Evolutionary conservation across 1,284 basidiomycete genomes (phyloP).

Genomic region (Trichosporon sp.): DNA sequence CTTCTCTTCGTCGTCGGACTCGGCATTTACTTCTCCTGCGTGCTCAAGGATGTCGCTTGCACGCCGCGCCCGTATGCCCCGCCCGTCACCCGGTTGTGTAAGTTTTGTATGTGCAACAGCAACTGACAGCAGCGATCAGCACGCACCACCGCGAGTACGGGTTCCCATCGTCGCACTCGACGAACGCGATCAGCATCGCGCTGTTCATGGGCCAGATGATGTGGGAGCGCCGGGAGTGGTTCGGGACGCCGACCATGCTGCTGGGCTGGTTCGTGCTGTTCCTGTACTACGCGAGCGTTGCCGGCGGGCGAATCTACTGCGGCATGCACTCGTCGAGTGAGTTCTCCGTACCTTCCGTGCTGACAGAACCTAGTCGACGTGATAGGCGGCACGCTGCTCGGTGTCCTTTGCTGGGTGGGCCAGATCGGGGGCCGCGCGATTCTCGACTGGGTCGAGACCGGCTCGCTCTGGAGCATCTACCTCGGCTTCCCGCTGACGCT

Average conservation of each 20-base stretch:
- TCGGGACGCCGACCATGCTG: constrained; percentile 19
- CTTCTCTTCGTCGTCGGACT: constrained; percentile 68
- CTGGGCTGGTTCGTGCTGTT: constrained; percentile 50
- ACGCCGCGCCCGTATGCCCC: constrained; percentile 86
- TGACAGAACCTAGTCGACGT: constrained; percentile 59
- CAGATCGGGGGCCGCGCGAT: constrained; percentile 42
- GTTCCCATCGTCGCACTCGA: constrained; percentile 93
- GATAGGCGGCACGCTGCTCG: constrained; percentile 61
- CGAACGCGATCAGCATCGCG: constrained; percentile 83
- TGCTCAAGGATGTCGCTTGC: constrained; percentile 84
- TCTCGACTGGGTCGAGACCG: constrained; percentile 52
- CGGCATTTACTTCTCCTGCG: constrained; percentile 78
- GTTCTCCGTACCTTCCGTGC: background rate
- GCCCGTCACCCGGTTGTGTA: constrained; percentile 71
- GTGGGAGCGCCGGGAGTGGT: constrained; percentile 21
- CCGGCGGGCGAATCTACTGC: constrained; percentile 83
- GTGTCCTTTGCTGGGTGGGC: constrained; percentile 62
- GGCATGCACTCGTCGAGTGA: constrained; percentile 70
- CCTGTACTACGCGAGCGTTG: constrained; percentile 70
- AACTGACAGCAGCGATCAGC: constrained; percentile 62
- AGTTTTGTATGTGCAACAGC: constrained; percentile 11
- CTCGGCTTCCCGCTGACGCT: constrained; percentile 63
- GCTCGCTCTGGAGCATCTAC: constrained; percentile 62
- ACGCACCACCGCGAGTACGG: constrained; percentile 64
- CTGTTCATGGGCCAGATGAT: constrained; percentile 58